Evolutionary conservation across 441 rosid species (phyloP).

Genomic region (Lagerstroemia fauriei): DNA sequence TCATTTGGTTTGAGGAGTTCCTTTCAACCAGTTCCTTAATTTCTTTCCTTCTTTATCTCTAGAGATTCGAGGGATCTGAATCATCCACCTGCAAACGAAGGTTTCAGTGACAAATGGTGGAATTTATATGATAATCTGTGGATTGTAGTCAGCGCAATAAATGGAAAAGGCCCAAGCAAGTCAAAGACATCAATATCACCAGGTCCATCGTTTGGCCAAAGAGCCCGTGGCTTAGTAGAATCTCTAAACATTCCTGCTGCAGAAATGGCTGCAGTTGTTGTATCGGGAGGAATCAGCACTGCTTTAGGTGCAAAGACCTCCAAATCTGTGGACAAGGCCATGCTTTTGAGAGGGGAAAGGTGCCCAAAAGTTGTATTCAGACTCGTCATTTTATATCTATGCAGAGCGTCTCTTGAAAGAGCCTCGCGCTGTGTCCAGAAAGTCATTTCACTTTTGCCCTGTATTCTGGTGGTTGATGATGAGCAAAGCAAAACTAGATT

Average conservation of each 20-base stretch:
- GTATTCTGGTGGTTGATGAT: constrained; percentile 75
- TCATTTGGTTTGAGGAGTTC: neutral
- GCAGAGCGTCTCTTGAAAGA: constrained; percentile 81
- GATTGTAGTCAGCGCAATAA: constrained; percentile 75
- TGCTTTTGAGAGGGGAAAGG: constrained; percentile 94
- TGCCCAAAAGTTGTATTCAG: constrained; percentile 89
- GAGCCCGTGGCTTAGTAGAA: constrained; percentile 98
- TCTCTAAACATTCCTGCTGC: constrained; percentile 97
- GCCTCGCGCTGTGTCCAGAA: constrained; percentile 94
- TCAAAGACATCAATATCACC: constrained; percentile 55
- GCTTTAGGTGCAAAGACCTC: constrained; percentile 83
- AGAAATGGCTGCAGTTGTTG: constrained; percentile 99
- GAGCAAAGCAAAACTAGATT: constrained; percentile 90
- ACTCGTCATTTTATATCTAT: constrained; percentile 79
- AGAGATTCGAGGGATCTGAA: constrained; percentile 52
- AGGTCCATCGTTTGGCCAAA: constrained; percentile 89
- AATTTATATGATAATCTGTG: constrained; percentile 85
- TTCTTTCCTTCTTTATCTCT: constrained; percentile 29
- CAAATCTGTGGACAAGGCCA: constrained; percentile 87
- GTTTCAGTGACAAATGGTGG: constrained; percentile 78
- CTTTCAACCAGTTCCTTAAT: constrained; percentile 3
- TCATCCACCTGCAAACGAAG: constrained; percentile 48
- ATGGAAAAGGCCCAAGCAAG: constrained; percentile 87
- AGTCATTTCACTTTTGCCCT: constrained; percentile 79
- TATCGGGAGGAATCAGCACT: constrained; percentile 93